Conservation (phyloP, 495 filamentous ascomycete genomes). For the Aspergillus taichungensis region DNA sequence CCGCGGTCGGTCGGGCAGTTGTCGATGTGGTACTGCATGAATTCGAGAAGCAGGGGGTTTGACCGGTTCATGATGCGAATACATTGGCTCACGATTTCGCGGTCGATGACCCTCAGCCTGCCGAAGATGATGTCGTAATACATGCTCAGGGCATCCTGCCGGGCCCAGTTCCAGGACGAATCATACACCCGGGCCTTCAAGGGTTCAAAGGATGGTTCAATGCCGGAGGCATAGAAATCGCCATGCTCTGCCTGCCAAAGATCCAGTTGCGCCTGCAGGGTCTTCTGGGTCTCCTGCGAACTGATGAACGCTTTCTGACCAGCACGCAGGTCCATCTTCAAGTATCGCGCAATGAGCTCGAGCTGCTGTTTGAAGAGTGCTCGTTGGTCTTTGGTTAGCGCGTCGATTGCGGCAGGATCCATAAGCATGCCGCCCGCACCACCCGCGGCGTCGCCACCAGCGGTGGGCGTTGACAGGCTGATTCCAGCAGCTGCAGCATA, state of each 20-base stretch:
- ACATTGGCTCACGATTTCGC: conserved; percentile 96
- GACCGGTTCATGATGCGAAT: conserved; percentile 99
- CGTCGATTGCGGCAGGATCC: conserved; percentile 95
- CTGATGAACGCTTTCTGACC: conserved; percentile 88
- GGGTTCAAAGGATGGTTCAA: conserved; percentile 85
- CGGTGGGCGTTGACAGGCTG: conserved; percentile 65
- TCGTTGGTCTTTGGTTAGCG: conserved; percentile 90
- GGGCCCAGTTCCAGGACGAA: conserved; percentile 98
- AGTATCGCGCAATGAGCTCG: conserved; percentile 86
- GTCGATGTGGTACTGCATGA: conserved; percentile 99
- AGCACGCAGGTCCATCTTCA: conserved; percentile 92
- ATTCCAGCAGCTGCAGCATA: conserved; percentile 83
- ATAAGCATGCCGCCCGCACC: conserved; percentile 87
- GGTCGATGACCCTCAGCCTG: conserved; percentile 81
- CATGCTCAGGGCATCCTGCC: conserved; percentile 95
- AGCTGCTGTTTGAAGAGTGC: conserved; percentile 96
- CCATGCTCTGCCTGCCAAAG: conserved; percentile 93
- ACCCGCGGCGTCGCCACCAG: conserved; percentile 65
- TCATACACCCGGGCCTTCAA: conserved; percentile 96
- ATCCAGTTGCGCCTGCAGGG: conserved; percentile 86
- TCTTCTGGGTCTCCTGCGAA: conserved; percentile 72
- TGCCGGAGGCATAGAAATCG: conserved; percentile 89
- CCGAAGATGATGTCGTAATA: conserved; percentile 99
- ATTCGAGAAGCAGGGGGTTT: conserved; percentile 88
- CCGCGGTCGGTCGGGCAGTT: conserved; percentile 95